Conservation (phyloP, 1,139 yeast species). For the Pneumocystis wakefieldiae region DNA sequence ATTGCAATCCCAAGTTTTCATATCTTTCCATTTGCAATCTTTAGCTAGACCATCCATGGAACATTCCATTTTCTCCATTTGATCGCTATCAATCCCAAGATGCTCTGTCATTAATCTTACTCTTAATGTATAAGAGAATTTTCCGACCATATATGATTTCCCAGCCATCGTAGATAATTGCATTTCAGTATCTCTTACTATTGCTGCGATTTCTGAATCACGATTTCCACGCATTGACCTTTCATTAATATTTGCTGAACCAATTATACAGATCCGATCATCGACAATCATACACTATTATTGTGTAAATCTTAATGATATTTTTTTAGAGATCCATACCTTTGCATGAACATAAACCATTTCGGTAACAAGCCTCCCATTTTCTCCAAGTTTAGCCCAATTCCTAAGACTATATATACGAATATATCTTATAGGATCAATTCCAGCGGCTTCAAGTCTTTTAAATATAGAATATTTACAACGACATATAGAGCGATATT, state of each 20-base stretch:
- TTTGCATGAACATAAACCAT: conserved; percentile 91
- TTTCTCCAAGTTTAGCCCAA: conserved; percentile 86
- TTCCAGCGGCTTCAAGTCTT: conserved; percentile 60
- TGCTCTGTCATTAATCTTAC: conserved; percentile 93
- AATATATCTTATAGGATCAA: conserved; percentile 73
- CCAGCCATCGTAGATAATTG: conserved; percentile 71
- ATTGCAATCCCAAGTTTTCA: conserved; percentile 6
- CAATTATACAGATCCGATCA: conserved; percentile 82
- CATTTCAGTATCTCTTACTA: conserved; percentile 69
- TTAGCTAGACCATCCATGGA: conserved; percentile 31
- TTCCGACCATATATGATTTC: conserved; percentile 60
- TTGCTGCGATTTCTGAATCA: conserved; percentile 87
- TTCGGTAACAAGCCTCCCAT: conserved; percentile 64
- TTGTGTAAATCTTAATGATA: not conserved
- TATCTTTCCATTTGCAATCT: conserved; percentile 5
- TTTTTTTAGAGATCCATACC: conserved; percentile 9
- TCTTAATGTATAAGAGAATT: conserved; percentile 78
- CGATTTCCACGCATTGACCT: conserved; percentile 86
- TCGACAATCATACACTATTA: conserved; percentile 54
- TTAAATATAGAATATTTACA: conserved; percentile 86
- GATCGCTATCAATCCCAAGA: conserved; percentile 81
- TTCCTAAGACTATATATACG: conserved; percentile 84
- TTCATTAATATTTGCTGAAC: conserved; percentile 92
- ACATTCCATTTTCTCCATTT: conserved; percentile 70
- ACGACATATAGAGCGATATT: conserved; percentile 80